phyloP scores from a whole-genome alignment of 768 basidiomycete species.

The Dioszegia aurantiaca region DNA sequence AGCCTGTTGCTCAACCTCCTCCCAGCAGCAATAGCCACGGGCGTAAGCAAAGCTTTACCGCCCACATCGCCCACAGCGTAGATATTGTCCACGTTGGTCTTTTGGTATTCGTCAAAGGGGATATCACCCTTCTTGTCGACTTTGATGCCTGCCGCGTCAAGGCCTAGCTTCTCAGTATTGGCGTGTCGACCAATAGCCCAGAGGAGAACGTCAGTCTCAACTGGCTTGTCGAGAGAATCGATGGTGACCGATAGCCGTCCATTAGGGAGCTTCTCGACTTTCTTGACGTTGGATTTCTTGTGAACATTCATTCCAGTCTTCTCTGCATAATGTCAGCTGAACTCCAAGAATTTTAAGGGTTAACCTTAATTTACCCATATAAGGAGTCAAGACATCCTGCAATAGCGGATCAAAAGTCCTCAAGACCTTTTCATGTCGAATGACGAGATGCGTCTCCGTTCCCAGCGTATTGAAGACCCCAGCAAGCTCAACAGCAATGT shows the following conservation, averaged over 20 bases:
- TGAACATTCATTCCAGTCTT: conserved; percentile 89
- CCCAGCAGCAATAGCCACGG: conserved; percentile 96
- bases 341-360: not conserved
- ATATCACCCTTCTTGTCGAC: conserved; percentile 76
- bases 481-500: conserved; percentile 95
- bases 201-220: conserved; percentile 80
- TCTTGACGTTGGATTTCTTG: conserved; percentile 68
- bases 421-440: conserved; percentile 82
- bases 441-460: conserved; percentile 85
- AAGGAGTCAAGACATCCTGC: conserved; percentile 76
- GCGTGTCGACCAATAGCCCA: conserved; percentile 94
- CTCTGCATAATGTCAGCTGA: conserved; percentile 52
- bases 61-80: conserved; percentile 86
- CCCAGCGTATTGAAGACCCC: conserved; percentile 90
- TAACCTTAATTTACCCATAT: conserved; percentile 64
- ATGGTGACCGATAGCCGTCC: conserved; percentile 72
- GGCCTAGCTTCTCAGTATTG: conserved; percentile 71
- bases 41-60: conserved; percentile 89
- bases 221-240: conserved; percentile 64
- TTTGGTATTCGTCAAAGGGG: conserved; percentile 86
- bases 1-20: conserved; percentile 81
- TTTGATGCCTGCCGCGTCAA: conserved; percentile 74
- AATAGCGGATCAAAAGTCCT: conserved; percentile 87
- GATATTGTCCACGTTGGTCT: conserved; percentile 67
- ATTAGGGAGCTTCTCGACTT: conserved; percentile 65